Evolutionary conservation across 164 flowering plant genomes (phyloP).

Genomic region (grape (Vitis vinifera)): DNA sequence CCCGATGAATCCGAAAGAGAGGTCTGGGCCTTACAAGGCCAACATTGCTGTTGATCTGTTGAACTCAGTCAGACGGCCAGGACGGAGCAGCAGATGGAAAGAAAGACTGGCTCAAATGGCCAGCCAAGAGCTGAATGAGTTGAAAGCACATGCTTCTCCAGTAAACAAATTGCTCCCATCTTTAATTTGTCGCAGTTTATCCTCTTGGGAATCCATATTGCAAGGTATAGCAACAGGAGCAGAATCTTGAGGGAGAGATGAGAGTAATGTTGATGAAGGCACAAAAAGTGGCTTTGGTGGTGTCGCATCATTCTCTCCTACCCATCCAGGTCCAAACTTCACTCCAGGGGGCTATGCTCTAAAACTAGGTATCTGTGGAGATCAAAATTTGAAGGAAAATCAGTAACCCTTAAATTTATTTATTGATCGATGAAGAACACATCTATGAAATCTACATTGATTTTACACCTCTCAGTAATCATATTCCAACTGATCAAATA

Average conservation of each 20-base stretch:
- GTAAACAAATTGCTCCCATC: conserved; percentile 18
- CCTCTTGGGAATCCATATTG: conserved; percentile 17
- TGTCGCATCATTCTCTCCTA: conserved; percentile 35
- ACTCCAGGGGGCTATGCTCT: conserved; percentile 30
- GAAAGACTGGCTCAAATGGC: conserved; percentile 13
- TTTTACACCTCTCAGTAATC: too few relatives aligned
- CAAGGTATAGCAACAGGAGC: background rate
- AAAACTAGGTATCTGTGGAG: too few relatives aligned
- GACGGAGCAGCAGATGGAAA: conserved; percentile 5
- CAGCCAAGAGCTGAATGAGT: conserved; percentile 12
- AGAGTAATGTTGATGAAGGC: conserved; percentile 5
- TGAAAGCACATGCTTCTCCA: conserved; percentile 7
- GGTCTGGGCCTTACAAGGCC: conserved; percentile 18
- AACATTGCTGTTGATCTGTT: conserved; percentile 13
- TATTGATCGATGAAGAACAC: too few relatives aligned
- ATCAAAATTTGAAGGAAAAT: too few relatives aligned
- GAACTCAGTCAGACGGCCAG: background rate
- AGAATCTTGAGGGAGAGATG: conserved; percentile 13
- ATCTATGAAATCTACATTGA: too few relatives aligned
- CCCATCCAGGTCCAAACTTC: conserved; percentile 62
- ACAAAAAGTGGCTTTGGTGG: conserved; percentile 14
- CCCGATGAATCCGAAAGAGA: conserved; percentile 12
- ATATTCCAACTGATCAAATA: too few relatives aligned
- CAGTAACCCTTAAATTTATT: too few relatives aligned
- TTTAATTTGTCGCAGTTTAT: conserved; percentile 15